These are phyloP conservation scores for Grammothele lineata DNA, from an alignment of 768 basidiomycete genomes.

Conservation along the genomic window DNA sequence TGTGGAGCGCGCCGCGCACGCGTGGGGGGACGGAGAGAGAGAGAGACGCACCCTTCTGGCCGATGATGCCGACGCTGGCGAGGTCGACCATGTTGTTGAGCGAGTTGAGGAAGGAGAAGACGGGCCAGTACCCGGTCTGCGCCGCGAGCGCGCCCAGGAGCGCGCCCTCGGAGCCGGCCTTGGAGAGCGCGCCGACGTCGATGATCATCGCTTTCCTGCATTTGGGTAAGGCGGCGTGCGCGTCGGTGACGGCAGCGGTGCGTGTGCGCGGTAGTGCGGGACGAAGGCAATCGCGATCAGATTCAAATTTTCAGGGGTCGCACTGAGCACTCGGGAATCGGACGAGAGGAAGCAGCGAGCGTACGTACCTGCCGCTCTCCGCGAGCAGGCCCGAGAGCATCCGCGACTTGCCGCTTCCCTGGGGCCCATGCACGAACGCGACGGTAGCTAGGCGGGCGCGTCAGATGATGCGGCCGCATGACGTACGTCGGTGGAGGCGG, in stretches of 20 bases:
- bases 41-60: slow-evolving; percentile 74
- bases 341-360: too few species aligned
- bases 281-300: too few species aligned
- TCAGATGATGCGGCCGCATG: neutral
- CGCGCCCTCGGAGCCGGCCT: slow-evolving; percentile 62
- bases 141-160: slow-evolving; percentile 65
- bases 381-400: slow-evolving; percentile 53
- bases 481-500: too few species aligned
- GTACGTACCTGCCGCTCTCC: slow-evolving; percentile 47
- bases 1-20: too few species aligned
- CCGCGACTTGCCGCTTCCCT: slow-evolving; percentile 73
- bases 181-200: slow-evolving; percentile 75
- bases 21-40: too few species aligned
- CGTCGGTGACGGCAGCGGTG: too few species aligned
- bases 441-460: slow-evolving; percentile 49
- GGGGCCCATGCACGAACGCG: slow-evolving; percentile 77
- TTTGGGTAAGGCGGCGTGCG: too few species aligned
- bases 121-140: slow-evolving; percentile 87
- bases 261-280: too few species aligned
- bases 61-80: slow-evolving; percentile 91
- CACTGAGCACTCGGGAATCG: too few species aligned
- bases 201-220: slow-evolving; percentile 69
- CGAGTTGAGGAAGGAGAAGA: slow-evolving; percentile 82
- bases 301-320: too few species aligned
- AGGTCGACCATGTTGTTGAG: slow-evolving; percentile 83